phyloP scores from a whole-genome alignment of 2,329 filamentous ascomycete species.

The Ascochyta clinopodiicola region DNA sequence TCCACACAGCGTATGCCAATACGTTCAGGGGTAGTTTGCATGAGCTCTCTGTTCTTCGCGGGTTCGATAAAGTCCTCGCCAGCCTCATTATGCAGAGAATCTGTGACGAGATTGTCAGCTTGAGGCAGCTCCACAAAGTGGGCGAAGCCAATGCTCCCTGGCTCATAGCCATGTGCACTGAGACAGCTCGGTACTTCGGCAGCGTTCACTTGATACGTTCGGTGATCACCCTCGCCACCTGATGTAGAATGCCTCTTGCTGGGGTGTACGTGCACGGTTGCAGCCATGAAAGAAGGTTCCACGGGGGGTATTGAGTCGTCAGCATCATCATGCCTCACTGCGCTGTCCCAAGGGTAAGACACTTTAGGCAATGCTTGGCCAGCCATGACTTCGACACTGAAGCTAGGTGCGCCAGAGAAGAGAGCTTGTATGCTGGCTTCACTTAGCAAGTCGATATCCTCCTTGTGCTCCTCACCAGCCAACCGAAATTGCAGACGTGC shows the following conservation, averaged over 20 bases:
- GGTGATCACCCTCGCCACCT: slow-evolving; percentile 25
- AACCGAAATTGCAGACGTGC: slow-evolving; percentile 20
- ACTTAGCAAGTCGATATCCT: slow-evolving; percentile 29
- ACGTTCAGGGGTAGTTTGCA: slow-evolving; percentile 46
- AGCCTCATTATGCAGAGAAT: slow-evolving; percentile 36
- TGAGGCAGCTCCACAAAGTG: slow-evolving; percentile 71
- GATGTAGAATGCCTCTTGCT: slow-evolving; percentile 17
- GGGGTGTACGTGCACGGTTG: slow-evolving; percentile 38
- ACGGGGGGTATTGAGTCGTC: slow-evolving; percentile 56
- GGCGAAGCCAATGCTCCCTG: slow-evolving; percentile 72
- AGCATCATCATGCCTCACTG: slow-evolving; percentile 65
- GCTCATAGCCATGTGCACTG: slow-evolving; percentile 73
- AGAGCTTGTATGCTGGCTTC: slow-evolving; percentile 70
- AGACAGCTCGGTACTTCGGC: slow-evolving; percentile 72
- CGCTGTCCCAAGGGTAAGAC: slow-evolving; percentile 71
- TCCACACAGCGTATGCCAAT: slow-evolving; percentile 48
- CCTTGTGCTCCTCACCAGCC: slow-evolving; percentile 19
- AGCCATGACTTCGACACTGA: slow-evolving; percentile 67
- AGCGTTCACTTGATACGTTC: slow-evolving; percentile 42
- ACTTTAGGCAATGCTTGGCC: slow-evolving; percentile 68
- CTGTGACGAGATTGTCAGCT: slow-evolving; percentile 64
- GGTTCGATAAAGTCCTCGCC: slow-evolving; percentile 36
- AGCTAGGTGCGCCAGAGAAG: slow-evolving; percentile 78
- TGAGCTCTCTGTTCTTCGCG: slow-evolving; percentile 54
- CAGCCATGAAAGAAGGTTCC: slow-evolving; percentile 47